A percentile compares a stretch with the other conserved stretches of the same genome.
Conservation (phyloP, 805 yeast genomes). For the Yarrowia yakushimensis region DNA sequence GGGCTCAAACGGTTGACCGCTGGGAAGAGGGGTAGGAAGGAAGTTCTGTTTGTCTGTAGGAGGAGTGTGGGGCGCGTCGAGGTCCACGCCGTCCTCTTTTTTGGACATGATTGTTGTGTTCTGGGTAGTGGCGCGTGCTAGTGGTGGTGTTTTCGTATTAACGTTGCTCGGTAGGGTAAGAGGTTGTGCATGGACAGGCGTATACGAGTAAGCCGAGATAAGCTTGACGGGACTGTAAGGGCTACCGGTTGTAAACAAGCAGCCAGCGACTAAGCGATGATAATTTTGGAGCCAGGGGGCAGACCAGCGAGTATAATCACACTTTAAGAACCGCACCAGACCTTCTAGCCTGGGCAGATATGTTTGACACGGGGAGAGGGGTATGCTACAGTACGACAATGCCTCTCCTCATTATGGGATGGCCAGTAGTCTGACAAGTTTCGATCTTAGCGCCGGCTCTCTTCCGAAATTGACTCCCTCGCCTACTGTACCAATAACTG, state of each 20-base stretch:
- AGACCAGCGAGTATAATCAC: no score
- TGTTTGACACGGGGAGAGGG: not conserved
- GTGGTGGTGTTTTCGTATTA: constrained; percentile 25
- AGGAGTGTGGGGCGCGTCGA: constrained; percentile 19
- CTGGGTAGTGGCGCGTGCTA: constrained; percentile 18
- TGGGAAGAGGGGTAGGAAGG: constrained; percentile 13
- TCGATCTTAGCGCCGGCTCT: not conserved
- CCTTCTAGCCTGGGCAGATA: not conserved
- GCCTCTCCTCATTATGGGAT: not conserved
- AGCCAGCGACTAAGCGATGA: not conserved
- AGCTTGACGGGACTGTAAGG: constrained; percentile 18
- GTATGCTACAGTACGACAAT: not conserved
- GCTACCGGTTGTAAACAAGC: not conserved
- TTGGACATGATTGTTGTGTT: not conserved
- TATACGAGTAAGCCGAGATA: constrained; percentile 14
- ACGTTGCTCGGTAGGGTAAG: constrained; percentile 25
- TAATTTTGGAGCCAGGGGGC: not conserved
- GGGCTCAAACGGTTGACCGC: constrained; percentile 11
- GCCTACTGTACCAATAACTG: constrained; percentile 1
- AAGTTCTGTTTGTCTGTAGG: constrained; percentile 16
- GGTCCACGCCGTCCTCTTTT: constrained; percentile 14
- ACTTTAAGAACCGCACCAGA: not conserved
- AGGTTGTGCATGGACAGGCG: constrained; percentile 18
- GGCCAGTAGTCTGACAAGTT: no score
- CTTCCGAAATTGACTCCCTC: not conserved